Base-by-base conservation (phyloP, 306 rosid genomes). In the Glycine soja region DNA sequence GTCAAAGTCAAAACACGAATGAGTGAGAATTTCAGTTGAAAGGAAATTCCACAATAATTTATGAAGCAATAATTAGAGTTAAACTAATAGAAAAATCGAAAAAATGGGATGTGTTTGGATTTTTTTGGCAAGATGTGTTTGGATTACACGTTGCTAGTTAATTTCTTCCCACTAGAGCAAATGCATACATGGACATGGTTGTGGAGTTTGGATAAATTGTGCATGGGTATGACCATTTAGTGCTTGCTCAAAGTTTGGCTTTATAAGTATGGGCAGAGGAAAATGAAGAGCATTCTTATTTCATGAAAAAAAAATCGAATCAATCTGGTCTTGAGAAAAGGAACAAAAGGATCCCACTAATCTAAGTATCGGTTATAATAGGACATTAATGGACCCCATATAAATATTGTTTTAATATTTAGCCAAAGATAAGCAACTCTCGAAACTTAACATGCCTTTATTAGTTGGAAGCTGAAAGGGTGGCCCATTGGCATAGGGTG, bases 401-500 rank as follows among this genome's bases (percentile, higher is more conserved):
- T 56, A 63, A 63, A 70, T 19, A 24, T 32, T 52, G 67, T 82
- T 73, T 86, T 83, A 54, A 51, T 56, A 81, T 65, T 76, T 82
- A 82, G 80, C 70, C 89, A 84, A 83, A 76, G 91, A 88, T 94
- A 91, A 83, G 86, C 30, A 78, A 32, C 80, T 74, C 82, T 87
- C 57, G 66, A 82, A 59, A 48, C 90, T 74, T 86, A 91, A 88
- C 92, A 85, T 88, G 92, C 82, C 79, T 77, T 88, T 78, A 80
- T 75, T 84, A 76, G 91, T 86, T 87, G 93, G 88, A 83, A 85
- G 86, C 86, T 86, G 61, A 53, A 86, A 77, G 65, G 53, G 16
- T 84, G 68, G 88, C 88, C 85, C 75, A 80, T 81, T 84, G 90
- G 78, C 87, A 75, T 84, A 73, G 89, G 89, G 88, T 85, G 93